phyloP scores from a whole-genome alignment of 495 filamentous ascomycete species.

The Tuber umbilicatum region DNA sequence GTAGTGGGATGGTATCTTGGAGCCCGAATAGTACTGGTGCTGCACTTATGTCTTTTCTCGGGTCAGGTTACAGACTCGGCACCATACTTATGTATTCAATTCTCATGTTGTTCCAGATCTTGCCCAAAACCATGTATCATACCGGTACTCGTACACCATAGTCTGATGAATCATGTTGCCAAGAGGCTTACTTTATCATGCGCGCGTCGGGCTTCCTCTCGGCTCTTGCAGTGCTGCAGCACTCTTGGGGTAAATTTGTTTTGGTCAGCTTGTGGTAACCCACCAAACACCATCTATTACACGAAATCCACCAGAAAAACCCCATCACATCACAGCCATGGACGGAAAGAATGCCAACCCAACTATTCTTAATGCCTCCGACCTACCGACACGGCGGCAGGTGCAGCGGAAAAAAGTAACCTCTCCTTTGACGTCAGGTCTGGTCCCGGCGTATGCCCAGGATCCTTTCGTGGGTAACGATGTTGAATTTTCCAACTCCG shows the following conservation, averaged over 20 bases:
- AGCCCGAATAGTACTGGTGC: too few species aligned
- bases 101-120: background rate
- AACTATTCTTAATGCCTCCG: slow-evolving; percentile 79
- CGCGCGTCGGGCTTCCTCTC: background rate
- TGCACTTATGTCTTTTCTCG: background rate
- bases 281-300: background rate
- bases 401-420: slow-evolving; percentile 42
- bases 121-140: background rate
- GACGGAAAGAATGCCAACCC: slow-evolving; percentile 80
- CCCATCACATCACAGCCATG: slow-evolving; percentile 26
- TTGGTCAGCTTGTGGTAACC: background rate
- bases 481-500: slow-evolving; percentile 42
- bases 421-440: slow-evolving; percentile 42
- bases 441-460: slow-evolving; percentile 47
- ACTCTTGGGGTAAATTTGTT: background rate
- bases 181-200: background rate
- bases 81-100: too few species aligned
- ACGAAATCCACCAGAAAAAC: background rate
- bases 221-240: background rate
- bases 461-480: slow-evolving; percentile 51
- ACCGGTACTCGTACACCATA: background rate
- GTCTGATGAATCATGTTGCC: background rate
- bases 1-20: too few species aligned
- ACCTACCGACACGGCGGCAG: slow-evolving; percentile 74
- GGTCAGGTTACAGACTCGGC: too few species aligned